Conservation (phyloP, 176 grass and related monocot genomes). For the Luzula sylvatica region DNA sequence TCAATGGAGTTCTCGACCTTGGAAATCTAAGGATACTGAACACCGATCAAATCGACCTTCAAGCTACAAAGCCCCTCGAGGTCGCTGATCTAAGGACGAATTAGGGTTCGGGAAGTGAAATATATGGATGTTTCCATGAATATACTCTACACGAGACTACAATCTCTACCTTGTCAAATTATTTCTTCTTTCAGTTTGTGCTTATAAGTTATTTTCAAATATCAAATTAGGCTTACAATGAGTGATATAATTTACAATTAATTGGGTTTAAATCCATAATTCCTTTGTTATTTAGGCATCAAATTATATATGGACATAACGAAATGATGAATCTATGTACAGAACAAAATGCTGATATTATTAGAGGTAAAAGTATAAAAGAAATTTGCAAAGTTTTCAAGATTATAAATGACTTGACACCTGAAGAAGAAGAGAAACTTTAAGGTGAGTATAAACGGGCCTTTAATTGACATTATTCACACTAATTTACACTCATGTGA, state of each 20-base stretch:
- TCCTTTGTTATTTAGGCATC: slow-evolving; percentile 4
- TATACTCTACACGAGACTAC: neutral
- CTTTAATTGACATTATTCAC: neutral
- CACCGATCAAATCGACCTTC: neutral
- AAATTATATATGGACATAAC: slow-evolving; percentile 11
- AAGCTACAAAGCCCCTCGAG: no score
- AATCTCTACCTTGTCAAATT: slow-evolving; percentile 5
- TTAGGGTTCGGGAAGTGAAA: neutral
- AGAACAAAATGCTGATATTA: neutral
- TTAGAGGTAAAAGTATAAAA: neutral
- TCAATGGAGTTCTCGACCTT: neutral
- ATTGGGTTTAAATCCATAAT: neutral
- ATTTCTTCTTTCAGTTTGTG: no score
- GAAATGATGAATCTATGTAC: neutral
- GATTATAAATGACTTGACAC: slow-evolving; percentile 3
- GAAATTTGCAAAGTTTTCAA: slow-evolving; percentile 1
- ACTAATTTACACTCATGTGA: no score
- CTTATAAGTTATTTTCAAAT: no score
- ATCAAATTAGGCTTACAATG: no score
- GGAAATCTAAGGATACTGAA: neutral
- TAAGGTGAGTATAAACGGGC: neutral
- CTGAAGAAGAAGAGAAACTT: neutral
- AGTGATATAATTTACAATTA: no score
- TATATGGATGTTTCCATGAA: neutral
- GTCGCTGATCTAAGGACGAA: neutral